phyloP scores from a whole-genome alignment of 805 yeast species.

The Cyberlindnera mrakii region DNA sequence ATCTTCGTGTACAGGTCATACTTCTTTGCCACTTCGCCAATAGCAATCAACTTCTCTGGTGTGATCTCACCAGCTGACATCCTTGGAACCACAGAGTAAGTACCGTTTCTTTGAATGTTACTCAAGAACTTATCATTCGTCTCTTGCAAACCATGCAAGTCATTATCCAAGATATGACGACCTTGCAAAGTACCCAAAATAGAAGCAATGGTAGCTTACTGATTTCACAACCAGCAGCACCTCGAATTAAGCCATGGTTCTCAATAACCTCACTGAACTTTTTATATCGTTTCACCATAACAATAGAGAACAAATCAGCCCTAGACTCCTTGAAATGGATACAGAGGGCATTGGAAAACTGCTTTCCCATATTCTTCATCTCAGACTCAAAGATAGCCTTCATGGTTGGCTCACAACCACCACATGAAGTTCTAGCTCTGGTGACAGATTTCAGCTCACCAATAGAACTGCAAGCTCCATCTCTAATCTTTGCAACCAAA shows the following conservation, averaged over 20 bases:
- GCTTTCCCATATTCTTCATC: conserved; percentile 30
- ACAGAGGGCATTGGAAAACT: conserved; percentile 28
- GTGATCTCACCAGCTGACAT: conserved; percentile 34
- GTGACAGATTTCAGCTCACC: conserved; percentile 30
- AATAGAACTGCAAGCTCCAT: conserved; percentile 24
- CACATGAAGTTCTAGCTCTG: conserved; percentile 34
- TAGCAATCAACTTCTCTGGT: conserved; percentile 30
- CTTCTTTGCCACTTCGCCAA: conserved; percentile 28
- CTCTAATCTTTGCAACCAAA: conserved; percentile 24
- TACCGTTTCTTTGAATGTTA: conserved; percentile 33
- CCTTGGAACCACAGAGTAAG: conserved; percentile 32
- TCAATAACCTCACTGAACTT: conserved; percentile 27
- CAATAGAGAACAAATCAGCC: conserved; percentile 29
- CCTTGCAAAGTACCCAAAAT: conserved; percentile 30
- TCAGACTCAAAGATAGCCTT: conserved; percentile 30
- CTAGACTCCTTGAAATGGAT: conserved; percentile 30
- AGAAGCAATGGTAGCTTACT: conserved; percentile 33
- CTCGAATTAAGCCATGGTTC: conserved; percentile 23
- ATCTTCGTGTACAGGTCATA: conserved; percentile 30
- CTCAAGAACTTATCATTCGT: conserved; percentile 32
- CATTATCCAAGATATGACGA: conserved; percentile 25
- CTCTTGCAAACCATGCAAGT: conserved; percentile 31
- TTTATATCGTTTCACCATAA: conserved; percentile 28
- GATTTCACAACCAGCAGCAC: conserved; percentile 31
- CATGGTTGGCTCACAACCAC: conserved; percentile 33